phyloP scores from a whole-genome alignment of 2,329 filamentous ascomycete species.

The Pseudogymnoascus sp. region DNA sequence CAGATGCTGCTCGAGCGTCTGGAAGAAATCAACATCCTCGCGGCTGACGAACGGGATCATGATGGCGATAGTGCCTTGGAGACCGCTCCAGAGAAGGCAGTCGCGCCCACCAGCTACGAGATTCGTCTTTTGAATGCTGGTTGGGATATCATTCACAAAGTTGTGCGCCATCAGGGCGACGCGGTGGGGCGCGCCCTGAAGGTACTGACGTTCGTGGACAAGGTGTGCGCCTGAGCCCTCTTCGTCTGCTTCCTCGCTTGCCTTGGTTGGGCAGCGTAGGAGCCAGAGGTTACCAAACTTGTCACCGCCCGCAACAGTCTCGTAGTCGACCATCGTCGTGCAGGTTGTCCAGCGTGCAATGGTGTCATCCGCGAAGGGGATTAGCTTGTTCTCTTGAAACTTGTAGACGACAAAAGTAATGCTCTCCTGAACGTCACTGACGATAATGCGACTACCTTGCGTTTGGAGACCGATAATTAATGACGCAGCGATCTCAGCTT shows the following conservation, averaged over 20 bases:
- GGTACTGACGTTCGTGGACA: constrained; percentile 80
- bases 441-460: constrained; percentile 82
- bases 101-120: constrained; percentile 88
- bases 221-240: constrained; percentile 84
- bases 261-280: constrained; percentile 76
- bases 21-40: constrained; percentile 97
- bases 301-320: constrained; percentile 88
- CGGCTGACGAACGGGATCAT: constrained; percentile 85
- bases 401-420: constrained; percentile 93
- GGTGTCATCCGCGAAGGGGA: constrained; percentile 87
- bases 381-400: constrained; percentile 78
- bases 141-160: constrained; percentile 87
- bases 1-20: constrained; percentile 82
- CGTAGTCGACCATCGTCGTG: constrained; percentile 93
- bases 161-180: constrained; percentile 80
- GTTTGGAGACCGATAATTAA: constrained; percentile 85
- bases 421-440: constrained; percentile 87
- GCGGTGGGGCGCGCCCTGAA: constrained; percentile 81
- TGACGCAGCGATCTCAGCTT: constrained; percentile 68
- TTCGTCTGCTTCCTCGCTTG: constrained; percentile 84
- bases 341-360: constrained; percentile 86
- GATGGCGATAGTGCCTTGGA: constrained; percentile 90
- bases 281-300: constrained; percentile 98
- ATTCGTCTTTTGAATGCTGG: constrained; percentile 78
- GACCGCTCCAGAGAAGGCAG: constrained; percentile 83